Conservation (phyloP, 2,329 filamentous ascomycete species). For the Exophiala bonariae region DNA sequence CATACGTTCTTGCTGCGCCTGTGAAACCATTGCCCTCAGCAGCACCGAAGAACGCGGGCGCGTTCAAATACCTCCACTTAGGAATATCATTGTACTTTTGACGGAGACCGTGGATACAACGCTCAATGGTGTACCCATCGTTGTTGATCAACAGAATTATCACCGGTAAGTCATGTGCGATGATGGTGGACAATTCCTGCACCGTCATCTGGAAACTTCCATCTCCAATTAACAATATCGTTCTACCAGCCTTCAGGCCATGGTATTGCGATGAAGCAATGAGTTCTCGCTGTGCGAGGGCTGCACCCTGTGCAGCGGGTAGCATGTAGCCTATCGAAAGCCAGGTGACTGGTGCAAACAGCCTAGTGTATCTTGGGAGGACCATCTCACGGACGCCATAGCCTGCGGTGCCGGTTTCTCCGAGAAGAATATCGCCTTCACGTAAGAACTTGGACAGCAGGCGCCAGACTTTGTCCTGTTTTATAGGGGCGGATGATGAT, state of each 20-base stretch:
- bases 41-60: conserved; percentile 63
- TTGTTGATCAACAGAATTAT: conserved; percentile 81
- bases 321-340: conserved; percentile 63
- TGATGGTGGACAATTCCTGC: conserved; percentile 65
- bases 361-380: conserved; percentile 48
- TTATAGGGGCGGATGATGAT: conserved; percentile 15
- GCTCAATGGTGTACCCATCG: conserved; percentile 85
- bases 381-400: conserved; percentile 53
- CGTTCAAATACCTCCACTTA: conserved; percentile 65
- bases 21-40: conserved; percentile 38
- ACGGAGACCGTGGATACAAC: conserved; percentile 81
- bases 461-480: conserved; percentile 42
- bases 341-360: conserved; percentile 57
- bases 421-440: conserved; percentile 55
- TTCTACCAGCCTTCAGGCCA: conserved; percentile 40
- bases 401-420: conserved; percentile 58
- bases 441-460: conserved; percentile 48
- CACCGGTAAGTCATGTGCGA: conserved; percentile 51
- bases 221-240: conserved; percentile 61
- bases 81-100: conserved; percentile 78
- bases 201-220: conserved; percentile 66
- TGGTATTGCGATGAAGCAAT: conserved; percentile 18
- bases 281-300: conserved; percentile 54
- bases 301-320: conserved; percentile 57
- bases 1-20: conserved; percentile 44